Evolutionary conservation across 2,329 filamentous ascomycete species (phyloP).

Genomic region (Coniella vitis): DNA sequence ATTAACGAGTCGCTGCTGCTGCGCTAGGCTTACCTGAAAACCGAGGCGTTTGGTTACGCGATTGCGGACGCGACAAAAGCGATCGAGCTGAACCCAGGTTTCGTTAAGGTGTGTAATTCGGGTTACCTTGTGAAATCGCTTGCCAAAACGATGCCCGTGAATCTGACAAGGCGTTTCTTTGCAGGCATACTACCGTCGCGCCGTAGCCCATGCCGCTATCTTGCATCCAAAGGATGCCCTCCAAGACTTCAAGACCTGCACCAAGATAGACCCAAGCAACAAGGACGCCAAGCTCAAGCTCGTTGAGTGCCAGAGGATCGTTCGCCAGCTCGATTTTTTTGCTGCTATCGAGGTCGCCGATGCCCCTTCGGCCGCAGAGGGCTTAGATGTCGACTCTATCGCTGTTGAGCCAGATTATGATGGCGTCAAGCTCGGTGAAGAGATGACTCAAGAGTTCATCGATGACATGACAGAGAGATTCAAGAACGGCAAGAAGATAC

Average conservation of each 20-base stretch:
- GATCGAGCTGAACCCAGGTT: conserved; percentile 78
- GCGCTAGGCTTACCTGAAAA: conserved; percentile 80
- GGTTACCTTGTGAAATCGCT: background rate
- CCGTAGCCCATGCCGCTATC: conserved; percentile 85
- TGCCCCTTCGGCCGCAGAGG: conserved; percentile 85
- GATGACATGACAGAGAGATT: conserved; percentile 96
- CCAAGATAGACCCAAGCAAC: conserved; percentile 79
- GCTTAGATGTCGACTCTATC: conserved; percentile 82
- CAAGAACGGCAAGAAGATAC: conserved; percentile 91
- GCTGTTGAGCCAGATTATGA: conserved; percentile 78
- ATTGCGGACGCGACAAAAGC: conserved; percentile 87
- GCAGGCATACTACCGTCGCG: conserved; percentile 90
- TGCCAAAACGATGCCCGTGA: background rate
- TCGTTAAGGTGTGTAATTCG: conserved; percentile 67
- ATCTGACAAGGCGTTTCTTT: conserved; percentile 10
- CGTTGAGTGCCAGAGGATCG: conserved; percentile 89
- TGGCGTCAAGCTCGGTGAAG: conserved; percentile 65
- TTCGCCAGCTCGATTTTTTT: conserved; percentile 86
- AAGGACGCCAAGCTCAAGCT: conserved; percentile 87
- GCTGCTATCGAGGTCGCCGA: conserved; percentile 92
- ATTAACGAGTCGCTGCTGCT: conserved; percentile 28
- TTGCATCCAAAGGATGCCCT: conserved; percentile 82
- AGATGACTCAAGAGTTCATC: conserved; percentile 96
- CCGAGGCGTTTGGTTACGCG: conserved; percentile 90
- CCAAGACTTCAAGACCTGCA: conserved; percentile 85